Evolutionary conservation across 495 filamentous ascomycete species (phyloP), one percentile per base, ranked within the genome.

Genomic region (Penicillium simplicissimum): DNA sequence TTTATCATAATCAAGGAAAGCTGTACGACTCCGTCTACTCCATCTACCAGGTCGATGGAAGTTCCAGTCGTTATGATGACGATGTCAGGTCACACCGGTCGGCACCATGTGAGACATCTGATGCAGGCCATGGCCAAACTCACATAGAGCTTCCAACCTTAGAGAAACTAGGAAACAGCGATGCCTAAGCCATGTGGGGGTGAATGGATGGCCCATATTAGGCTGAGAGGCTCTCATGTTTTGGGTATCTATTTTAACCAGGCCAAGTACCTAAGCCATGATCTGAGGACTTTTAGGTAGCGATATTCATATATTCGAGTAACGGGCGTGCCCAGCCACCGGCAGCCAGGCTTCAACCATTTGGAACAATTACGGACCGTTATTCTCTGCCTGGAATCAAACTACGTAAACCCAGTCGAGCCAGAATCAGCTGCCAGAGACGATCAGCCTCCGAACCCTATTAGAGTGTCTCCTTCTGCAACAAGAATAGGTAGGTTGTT

Each of bases 21-120:
- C 36, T 48, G 67, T 70, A 59, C 62, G 49, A 70, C 67, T 37
- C 47, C 25, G 23, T 21, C 31, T 21, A 55, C 60, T 59, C 67
- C 62, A 52, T 47, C 58, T 35, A 70, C 65, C 67, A 63, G 65
- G 62, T 67, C 55, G 37, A 63, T 57, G 62, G 67, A 61, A 70
- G 49, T 57, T 55, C 47, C 60, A 47, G 43, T 63, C 60, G 59
- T 25, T 11, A 58, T 33, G 28, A 48, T 45, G 63, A 63, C 37
- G 63, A 66, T 56, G 51, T 59, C 60, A 67, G 57, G 59, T 61
- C 54, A 52, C 57, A 65, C 61, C 55, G 45, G 54, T 52, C 21
- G 55, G 51, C 37, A 58, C 66, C 64, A 72, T 69, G 71, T 76
- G 71, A 76, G 73, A 76, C 73, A 73, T 67, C 64, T 63, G 53